Base-by-base conservation (phyloP, 225 moss, liverwort and hornwort species). In the Pseudisothecium myosuroides region DNA sequence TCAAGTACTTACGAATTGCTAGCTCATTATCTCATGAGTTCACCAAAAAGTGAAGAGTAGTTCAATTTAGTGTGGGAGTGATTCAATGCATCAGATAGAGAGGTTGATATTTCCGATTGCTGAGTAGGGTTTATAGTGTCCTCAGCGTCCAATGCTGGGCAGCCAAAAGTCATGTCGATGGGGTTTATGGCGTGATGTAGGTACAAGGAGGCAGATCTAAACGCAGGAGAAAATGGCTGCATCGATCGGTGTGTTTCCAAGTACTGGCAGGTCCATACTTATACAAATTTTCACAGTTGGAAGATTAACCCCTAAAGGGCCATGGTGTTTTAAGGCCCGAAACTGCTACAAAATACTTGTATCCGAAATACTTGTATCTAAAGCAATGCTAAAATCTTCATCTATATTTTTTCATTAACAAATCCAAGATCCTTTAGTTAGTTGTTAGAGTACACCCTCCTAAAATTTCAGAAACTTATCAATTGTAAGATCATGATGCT, bases 201-300 rank as follows among this genome's bases (percentile, higher is more conserved):
- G 95, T 97, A 97, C 88, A 97, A 97, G 87, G 97, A 98, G 61
- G 95, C 95, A 50, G 95, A 95, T 77, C 88, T 97, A 77, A 96
- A 97, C 50, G 94, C 95, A 29, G 98, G 95, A 85, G 97, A 97
- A 85, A 98, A 98, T 85, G 95, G 96, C 90, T 97, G 97, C 91
- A 96, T 95, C 21, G 97, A 98, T 91, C 95, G 97, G 41, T 98
- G 98, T 84, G 97, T 98, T 63, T 93, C 96, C 15, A 97, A 98
- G 88, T 97, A 98, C 88, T 98, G 97, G 98, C 97, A 98, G 97
- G 97, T 98, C 58, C 24, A 66, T 60, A 49, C 71, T 81, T 37
- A 14, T 11, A 5, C 14, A 59, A 59, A 37, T 4, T 3, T 63
- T 85, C 36, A 58, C 15, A 45, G 34, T 26, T 58, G 12, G 26